These are phyloP conservation scores for Hyphodiscus sp. DNA, from an alignment of 2,329 filamentous ascomycete species.

Conservation along the genomic window DNA sequence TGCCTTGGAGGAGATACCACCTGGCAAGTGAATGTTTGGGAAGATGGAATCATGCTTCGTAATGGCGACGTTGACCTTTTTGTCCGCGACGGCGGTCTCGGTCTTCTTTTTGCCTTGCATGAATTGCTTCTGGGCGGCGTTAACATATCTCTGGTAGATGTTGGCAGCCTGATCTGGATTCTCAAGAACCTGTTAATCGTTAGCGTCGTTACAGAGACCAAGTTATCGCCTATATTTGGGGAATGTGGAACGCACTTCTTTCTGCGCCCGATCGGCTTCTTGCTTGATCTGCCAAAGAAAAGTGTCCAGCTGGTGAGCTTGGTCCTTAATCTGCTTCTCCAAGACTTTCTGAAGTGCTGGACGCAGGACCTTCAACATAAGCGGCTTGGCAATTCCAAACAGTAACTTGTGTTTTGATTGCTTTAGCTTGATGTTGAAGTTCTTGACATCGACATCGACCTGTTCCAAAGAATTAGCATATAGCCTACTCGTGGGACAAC, in stretches of 20 bases:
- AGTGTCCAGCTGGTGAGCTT: constrained; percentile 68
- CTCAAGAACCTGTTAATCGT: constrained; percentile 38
- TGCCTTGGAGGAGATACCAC: constrained; percentile 86
- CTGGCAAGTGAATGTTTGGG: constrained; percentile 77
- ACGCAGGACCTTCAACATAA: constrained; percentile 76
- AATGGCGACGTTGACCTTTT: constrained; percentile 74
- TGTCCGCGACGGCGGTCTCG: constrained; percentile 58
- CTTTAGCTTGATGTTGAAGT: constrained; percentile 83
- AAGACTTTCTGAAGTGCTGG: constrained; percentile 81
- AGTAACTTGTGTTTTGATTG: constrained; percentile 93
- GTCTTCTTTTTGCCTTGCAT: constrained; percentile 64
- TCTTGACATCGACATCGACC: constrained; percentile 72
- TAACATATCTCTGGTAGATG: constrained; percentile 80
- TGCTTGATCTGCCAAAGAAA: constrained; percentile 71
- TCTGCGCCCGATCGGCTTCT: constrained; percentile 69
- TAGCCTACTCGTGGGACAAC: no score
- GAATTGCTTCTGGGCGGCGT: constrained; percentile 66
- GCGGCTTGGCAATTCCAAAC: constrained; percentile 78
- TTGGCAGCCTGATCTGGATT: constrained; percentile 44
- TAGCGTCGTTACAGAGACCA: not conserved
- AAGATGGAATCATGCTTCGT: constrained; percentile 90
- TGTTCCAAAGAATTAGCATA: no score
- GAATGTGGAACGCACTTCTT: constrained; percentile 42
- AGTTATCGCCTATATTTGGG: no score
- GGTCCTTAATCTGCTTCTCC: constrained; percentile 83